Base-by-base conservation (phyloP, 2,329 filamentous ascomycete species). In the Colletotrichum incanum region DNA sequence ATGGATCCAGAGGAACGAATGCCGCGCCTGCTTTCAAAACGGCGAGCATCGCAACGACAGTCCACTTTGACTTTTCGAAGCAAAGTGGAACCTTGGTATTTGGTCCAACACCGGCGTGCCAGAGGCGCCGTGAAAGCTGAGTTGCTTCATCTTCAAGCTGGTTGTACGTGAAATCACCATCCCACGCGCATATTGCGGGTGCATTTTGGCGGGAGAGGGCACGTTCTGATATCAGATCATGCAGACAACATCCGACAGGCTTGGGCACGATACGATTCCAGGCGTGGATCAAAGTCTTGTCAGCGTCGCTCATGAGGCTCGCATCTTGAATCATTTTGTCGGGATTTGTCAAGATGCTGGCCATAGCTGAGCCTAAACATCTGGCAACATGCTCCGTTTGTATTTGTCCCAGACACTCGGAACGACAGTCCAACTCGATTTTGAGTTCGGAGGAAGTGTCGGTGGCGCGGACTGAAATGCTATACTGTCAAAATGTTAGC, bases 131-230 rank as follows among this genome's bases (percentile, higher is more conserved):
- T 16, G 70, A 65, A 2, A 76, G 28, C 1, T 39, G 34, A 4
- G 62, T 64, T 12, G 75, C 54, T 5, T 59, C 26, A 2, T 28
- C 5, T 34, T 77, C 72, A 0, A 81, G 65, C 14, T 80, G 74
- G 0, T 64, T 60, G 52, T 80, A 64, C 26, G 60, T 52, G n/a
- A 64, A 16, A 20, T 31, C 16, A 14, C 60, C 60, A 23, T 64
- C 60, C 60, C 60, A 64, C 5, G 60, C 26, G 43, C 45, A 43
- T 23, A 23, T 12, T 28, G 55, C 41, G 26, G 26, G 60, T 45
- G 39, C 45, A 45, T 23, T 39, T 23, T 5, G 61, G 26, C 61
- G 50, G 14, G 50, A 31, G 28, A 26, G 50, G 12, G 5, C 50
- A 26, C 26, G 14, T 28, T 18, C 23, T 16, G 16, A 20, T 45